Evolutionary conservation across 2,329 filamentous ascomycete genomes (phyloP).

Genomic region (Metarhizium sp.): DNA sequence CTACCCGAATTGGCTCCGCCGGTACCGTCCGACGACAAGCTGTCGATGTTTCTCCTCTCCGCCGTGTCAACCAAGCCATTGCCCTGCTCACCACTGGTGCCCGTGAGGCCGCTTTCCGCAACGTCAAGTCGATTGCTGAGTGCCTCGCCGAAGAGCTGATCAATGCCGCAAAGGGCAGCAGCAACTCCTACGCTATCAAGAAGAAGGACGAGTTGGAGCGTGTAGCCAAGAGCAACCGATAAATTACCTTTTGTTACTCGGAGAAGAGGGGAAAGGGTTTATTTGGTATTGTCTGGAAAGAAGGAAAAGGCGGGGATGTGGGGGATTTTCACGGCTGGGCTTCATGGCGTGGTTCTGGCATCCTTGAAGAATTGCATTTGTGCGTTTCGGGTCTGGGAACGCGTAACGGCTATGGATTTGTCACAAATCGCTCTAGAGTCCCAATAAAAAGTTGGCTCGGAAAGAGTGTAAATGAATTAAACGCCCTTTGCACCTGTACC

Average conservation of each 20-base stretch:
- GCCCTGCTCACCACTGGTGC: constrained; percentile 98
- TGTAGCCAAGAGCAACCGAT: constrained; percentile 99
- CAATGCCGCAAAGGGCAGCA: constrained; percentile 99
- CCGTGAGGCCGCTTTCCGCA: constrained; percentile 97
- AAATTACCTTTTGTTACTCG: constrained; percentile 41
- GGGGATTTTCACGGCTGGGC: constrained; percentile 25
- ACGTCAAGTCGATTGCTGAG: constrained; percentile 99
- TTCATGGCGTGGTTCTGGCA: constrained; percentile 34
- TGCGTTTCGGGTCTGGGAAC: constrained; percentile 37
- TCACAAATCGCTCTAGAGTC: constrained; percentile 32
- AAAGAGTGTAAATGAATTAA: constrained; percentile 25
- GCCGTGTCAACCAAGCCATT: constrained; percentile 99
- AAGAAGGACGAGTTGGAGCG: constrained; percentile 99
- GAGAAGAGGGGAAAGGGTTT: neutral
- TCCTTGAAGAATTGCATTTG: constrained; percentile 37
- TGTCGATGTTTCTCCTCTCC: constrained; percentile 98
- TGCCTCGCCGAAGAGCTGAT: constrained; percentile 99
- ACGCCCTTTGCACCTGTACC: neutral
- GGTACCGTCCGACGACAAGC: constrained; percentile 99
- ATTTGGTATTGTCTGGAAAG: constrained; percentile 5
- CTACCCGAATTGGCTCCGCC: constrained; percentile 97
- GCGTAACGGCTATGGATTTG: constrained; percentile 29
- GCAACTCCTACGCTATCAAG: constrained; percentile 99
- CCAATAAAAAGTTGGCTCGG: constrained; percentile 34
- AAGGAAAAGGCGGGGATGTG: constrained; percentile 5